phyloP scores from a whole-genome alignment of 495 filamentous ascomycete species.

The Penicillium riverlandense region DNA sequence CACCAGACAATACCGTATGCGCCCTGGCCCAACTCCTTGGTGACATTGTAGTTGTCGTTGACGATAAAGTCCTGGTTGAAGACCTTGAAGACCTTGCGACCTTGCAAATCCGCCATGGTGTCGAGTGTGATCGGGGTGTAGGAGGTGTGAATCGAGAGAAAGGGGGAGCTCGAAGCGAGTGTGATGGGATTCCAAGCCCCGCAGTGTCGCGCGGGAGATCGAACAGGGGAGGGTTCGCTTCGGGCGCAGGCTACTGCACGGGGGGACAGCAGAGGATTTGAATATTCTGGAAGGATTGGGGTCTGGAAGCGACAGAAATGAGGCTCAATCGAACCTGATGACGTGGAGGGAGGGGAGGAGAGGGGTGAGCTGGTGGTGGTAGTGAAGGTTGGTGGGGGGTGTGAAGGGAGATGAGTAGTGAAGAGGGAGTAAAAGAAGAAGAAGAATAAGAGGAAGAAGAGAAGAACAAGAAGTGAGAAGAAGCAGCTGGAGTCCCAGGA shows the following conservation, averaged over 20 bases:
- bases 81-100: conserved; percentile 97
- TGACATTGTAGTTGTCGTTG: conserved; percentile 95
- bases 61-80: conserved; percentile 99
- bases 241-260: too few species aligned
- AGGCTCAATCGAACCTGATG: too few species aligned
- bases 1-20: conserved; percentile 99
- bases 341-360: too few species aligned
- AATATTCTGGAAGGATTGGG: too few species aligned
- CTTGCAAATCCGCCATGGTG: conserved; percentile 68
- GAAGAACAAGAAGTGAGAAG: too few species aligned
- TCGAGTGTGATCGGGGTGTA: conserved; percentile 1
- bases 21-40: conserved; percentile 95
- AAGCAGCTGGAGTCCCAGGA: too few species aligned
- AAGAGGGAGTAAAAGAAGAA: too few species aligned
- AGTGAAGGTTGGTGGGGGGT: too few species aligned
- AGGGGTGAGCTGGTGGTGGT: too few species aligned
- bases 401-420: too few species aligned
- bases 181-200: conserved; percentile 17
- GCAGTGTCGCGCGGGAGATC: conserved; percentile 22
- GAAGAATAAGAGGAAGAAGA: too few species aligned
- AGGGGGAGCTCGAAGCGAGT: conserved; percentile 8
- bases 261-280: neutral
- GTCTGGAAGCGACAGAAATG: too few species aligned
- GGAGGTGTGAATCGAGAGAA: conserved; percentile 4
- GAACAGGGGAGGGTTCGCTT: neutral